Base-by-base conservation (phyloP, 179 eudicot genomes). In the Beta lomatogona region DNA sequence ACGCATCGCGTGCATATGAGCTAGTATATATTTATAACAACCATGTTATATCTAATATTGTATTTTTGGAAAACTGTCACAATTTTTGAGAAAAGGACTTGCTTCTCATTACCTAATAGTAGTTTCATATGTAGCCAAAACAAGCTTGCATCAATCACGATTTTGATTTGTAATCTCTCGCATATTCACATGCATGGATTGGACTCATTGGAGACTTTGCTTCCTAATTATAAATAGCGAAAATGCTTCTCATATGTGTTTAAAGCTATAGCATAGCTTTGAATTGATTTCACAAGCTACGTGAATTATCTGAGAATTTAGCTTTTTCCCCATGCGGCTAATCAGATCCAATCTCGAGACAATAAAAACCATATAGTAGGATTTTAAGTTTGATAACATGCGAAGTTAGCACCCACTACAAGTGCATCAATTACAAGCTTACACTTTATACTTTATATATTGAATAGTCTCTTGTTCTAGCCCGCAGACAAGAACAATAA, bases 321-420 rank as follows among this genome's bases (percentile, higher is more conserved):
- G 22, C 52, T 13, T 19, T n/a, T 36, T 22, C 6, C 41, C 41
- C 0, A 75, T 41, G 25, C 8, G 16, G 71, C 12, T 63, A 13
- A 48, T 48, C 4, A 77, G 79, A 77, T 77, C 44, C 22, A 63
- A 45, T 25, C 79, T 77, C 79, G 71, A 77, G 71, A 64, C 79
- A 60, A 12, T 48, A 76, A 76, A 76, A 61, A 21, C 15, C 22
- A 16, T 69, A 63, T 5, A 14, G 3, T 54, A 55, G 16, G 18
- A 19, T 19, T 48, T 41, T 28, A 59, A 16, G 50, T 59, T 58
- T 28, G 53, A 19, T 48, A 46, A 71, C 9, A 48, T 48, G 52
- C 16, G 5, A 64, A 63, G 66, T 25, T 75, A 57, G 28, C 63
- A 21, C 50, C 66, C 36, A 18, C 25, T 55, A 6, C 12, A 4